Evolutionary conservation across 768 basidiomycete genomes (phyloP), one percentile per base, ranked within the genome.

Genomic region (Cantharellus cinnabarinus): DNA sequence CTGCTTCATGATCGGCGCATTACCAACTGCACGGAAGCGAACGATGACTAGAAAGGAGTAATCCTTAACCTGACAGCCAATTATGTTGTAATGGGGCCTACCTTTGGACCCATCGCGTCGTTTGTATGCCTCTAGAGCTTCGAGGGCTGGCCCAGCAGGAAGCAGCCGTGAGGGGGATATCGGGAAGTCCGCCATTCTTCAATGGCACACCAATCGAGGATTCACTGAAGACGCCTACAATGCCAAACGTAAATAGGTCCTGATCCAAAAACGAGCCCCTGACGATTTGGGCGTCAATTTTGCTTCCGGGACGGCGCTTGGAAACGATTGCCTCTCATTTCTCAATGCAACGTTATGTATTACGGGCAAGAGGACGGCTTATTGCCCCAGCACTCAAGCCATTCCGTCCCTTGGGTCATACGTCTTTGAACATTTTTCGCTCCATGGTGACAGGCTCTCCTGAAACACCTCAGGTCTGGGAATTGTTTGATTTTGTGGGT

Each of bases 1-100:
- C 72, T 94, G 89, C 72, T 86, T 93, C 93, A 99, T 95, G 66
- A 99, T 91, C 0, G 94, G 94, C 1, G 93, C 94, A 65, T 94
- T 93, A 52, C 94, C 94, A 5, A 95, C 87, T 2, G 94, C 91
- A 69, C 93, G 93, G 79, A 99, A 99, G 50, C 91, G 82, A 5
- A 99, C 89, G 62, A 97, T 82, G 56, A 97, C 94, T 98, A 68
- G n/a, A 5, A 0, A 58, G 10, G 29, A 60, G 38, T 3, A 5
- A 5, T 10, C 51, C 29, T 60, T 41, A 57, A 57, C 5, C 38
- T 10, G 14, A 34, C 55, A 41, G 35, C 41, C 20, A 42, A 34
- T 57, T 42, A 44, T 5, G 37, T 48, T 56, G 37, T 38, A 41
- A 52, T n/a, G 48, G 52, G 40, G 37, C 1, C 48, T 34, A 48